A percentile compares a stretch with the other conserved stretches of the same genome.
Evolutionary conservation across 176 grass and related monocot species (phyloP).

Genomic region (Ensete ventricosum): DNA sequence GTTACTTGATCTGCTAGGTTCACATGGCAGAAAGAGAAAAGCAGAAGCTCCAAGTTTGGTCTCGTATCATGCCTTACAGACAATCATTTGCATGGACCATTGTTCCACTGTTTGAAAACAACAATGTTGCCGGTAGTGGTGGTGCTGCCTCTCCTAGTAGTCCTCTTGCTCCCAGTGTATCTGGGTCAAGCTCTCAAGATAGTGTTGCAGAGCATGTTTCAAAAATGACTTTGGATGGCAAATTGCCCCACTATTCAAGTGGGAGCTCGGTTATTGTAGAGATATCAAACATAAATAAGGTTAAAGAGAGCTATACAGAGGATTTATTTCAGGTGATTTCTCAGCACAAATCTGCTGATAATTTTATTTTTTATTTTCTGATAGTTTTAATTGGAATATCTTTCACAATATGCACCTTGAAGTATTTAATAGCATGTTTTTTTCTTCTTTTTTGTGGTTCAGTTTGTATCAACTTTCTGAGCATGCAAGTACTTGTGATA

Average conservation of each 20-base stretch:
- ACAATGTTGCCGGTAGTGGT: constrained; percentile 41
- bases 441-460: background rate
- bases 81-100: constrained; percentile 95
- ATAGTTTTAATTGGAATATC: background rate
- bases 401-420: background rate
- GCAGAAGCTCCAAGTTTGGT: constrained; percentile 98
- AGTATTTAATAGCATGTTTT: background rate
- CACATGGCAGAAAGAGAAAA: constrained; percentile 91
- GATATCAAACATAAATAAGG: constrained; percentile 96
- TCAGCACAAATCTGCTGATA: constrained; percentile 7
- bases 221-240: constrained; percentile 77
- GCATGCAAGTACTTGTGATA: background rate
- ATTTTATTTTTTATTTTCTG: constrained; percentile 2
- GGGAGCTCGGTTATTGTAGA: constrained; percentile 86
- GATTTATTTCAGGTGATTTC: constrained; percentile 78
- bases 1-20: constrained; percentile 46
- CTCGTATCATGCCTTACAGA: constrained; percentile 76
- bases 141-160: constrained; percentile 82
- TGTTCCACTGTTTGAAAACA: constrained; percentile 86
- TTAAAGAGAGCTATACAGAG: constrained; percentile 97
- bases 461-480: background rate
- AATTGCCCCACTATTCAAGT: constrained; percentile 70
- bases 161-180: constrained; percentile 58
- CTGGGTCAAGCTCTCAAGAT: constrained; percentile 82
- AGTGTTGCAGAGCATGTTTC: constrained; percentile 70